These are phyloP conservation scores for Cercospora nicotianae DNA, from an alignment of 2,329 filamentous ascomycete genomes.

Conservation along the genomic window DNA sequence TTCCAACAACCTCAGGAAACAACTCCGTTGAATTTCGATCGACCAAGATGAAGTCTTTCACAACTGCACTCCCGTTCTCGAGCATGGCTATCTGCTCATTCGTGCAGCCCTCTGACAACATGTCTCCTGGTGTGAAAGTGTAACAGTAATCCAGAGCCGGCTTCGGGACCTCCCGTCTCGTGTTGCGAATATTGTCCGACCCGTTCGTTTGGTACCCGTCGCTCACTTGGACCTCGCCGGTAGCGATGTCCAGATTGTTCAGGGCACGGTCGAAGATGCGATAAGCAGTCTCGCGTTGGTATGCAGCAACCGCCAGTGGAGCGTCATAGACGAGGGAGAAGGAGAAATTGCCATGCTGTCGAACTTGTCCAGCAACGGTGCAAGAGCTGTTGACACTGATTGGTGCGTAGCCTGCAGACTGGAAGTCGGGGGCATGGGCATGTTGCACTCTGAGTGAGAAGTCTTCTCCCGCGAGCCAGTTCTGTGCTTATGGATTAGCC, in stretches of 20 bases:
- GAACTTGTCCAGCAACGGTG: slow-evolving; percentile 28
- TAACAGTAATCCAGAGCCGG: not conserved
- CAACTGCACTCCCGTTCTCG: not conserved
- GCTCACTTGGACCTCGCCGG: not conserved
- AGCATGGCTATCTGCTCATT: not conserved
- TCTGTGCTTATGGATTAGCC: slow-evolving; percentile 26
- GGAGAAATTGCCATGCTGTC: slow-evolving; percentile 35
- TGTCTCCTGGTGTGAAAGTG: not conserved
- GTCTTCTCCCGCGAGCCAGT: slow-evolving; percentile 58
- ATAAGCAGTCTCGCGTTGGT: not conserved
- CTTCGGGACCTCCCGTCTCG: not conserved
- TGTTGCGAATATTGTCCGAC: not conserved
- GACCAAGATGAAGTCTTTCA: not conserved
- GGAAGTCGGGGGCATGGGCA: slow-evolving; percentile 45
- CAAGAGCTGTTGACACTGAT: slow-evolving; percentile 20
- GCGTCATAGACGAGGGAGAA: slow-evolving; percentile 18
- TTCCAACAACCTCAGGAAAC: not conserved
- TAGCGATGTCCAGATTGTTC: not conserved
- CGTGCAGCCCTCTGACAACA: not conserved
- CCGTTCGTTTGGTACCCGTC: not conserved
- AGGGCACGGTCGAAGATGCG: not conserved
- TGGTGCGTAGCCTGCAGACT: slow-evolving; percentile 48
- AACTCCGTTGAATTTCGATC: not conserved
- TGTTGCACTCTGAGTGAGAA: slow-evolving; percentile 52
- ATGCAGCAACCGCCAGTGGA: not conserved